Evolutionary conservation across 495 filamentous ascomycete genomes (phyloP).

Genomic region (Hypoxylon fragiforme): DNA sequence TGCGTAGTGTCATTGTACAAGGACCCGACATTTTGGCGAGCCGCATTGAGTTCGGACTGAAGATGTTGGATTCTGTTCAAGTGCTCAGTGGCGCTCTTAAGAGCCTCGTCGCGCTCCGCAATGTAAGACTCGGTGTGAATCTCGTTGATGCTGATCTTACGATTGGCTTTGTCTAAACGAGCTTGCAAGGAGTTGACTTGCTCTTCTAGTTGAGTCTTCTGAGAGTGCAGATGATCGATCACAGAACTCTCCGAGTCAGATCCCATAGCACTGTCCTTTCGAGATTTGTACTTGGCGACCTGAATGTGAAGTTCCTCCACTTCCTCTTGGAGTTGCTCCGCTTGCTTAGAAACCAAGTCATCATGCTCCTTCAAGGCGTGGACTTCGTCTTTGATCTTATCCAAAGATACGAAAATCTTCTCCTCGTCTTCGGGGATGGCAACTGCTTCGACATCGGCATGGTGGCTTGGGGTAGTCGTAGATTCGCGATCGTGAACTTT

Average conservation of each 20-base stretch:
- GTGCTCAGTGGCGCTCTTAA: slow-evolving; percentile 48
- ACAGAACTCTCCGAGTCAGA: slow-evolving; percentile 50
- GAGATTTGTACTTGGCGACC: slow-evolving; percentile 43
- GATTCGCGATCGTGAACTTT: slow-evolving; percentile 40
- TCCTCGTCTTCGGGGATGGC: slow-evolving; percentile 51
- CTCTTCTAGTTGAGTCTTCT: slow-evolving; percentile 46
- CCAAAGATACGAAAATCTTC: slow-evolving; percentile 55
- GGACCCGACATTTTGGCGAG: slow-evolving; percentile 42
- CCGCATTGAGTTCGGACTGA: slow-evolving; percentile 44
- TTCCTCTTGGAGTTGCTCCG: slow-evolving; percentile 51
- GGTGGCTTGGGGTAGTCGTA: slow-evolving; percentile 31
- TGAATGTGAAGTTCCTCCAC: slow-evolving; percentile 48
- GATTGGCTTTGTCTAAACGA: slow-evolving; percentile 51
- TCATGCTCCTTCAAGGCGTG: slow-evolving; percentile 54
- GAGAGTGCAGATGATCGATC: slow-evolving; percentile 36
- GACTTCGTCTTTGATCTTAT: slow-evolving; percentile 59
- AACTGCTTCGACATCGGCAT: slow-evolving; percentile 45
- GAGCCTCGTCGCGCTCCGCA: slow-evolving; percentile 51
- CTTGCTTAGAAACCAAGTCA: slow-evolving; percentile 51
- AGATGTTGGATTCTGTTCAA: slow-evolving; percentile 48
- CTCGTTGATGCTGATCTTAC: slow-evolving; percentile 48
- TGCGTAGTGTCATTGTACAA: slow-evolving; percentile 21
- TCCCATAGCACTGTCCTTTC: slow-evolving; percentile 51
- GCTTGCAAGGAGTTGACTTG: slow-evolving; percentile 46
- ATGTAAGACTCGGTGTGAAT: slow-evolving; percentile 50